Evolutionary conservation across 768 basidiomycete genomes (phyloP), one percentile per base, ranked within the genome.

Genomic region (Agrocybe pediades): DNA sequence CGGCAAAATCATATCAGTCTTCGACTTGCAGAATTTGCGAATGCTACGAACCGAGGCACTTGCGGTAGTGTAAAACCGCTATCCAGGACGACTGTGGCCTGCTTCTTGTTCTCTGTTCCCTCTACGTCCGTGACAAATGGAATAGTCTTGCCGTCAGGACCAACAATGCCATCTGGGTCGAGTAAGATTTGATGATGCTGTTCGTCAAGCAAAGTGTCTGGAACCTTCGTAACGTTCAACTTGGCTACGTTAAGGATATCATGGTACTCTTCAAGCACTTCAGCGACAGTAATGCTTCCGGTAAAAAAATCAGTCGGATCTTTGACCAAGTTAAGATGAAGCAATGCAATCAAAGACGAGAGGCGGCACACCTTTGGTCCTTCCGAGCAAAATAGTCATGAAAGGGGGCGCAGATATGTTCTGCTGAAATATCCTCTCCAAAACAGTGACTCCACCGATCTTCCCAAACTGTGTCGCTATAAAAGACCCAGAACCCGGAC

Each of bases 21-120:
- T 20, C 2, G 36, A 26, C 21, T 21, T 40, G 17, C 24, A 27
- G 17, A 41, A 30, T 30, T 11, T 13, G 15, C 7, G 21, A 30
- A 16, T 7, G 42, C 17, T 2, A 64, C 72, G 42, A 64, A 82
- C 81, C 71, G 58, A 46, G 84, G 75, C 33, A 88, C 75, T 63
- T 88, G 87, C 11, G 85, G 79, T 2, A 88, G 71, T 0, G 85
- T 77, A 65, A 86, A 89, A 0, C 89, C 88, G 3, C 85, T 84
- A 63, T 91, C 89, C 25, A 90, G 70, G 2, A 90, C 73, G 3
- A 80, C 80, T 1, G 85, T 86, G 7, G 82, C 70, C 57, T 83
- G 83, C 15, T 70, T 69, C 9, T 67, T 68, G 42, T 79, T 67
- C 23, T 69, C 66, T 1, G 73, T 71, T 25, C 75, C 68, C 9